These are phyloP conservation scores for Teunomyces pallodes DNA, from an alignment of 805 yeast species.

Conservation along the genomic window DNA sequence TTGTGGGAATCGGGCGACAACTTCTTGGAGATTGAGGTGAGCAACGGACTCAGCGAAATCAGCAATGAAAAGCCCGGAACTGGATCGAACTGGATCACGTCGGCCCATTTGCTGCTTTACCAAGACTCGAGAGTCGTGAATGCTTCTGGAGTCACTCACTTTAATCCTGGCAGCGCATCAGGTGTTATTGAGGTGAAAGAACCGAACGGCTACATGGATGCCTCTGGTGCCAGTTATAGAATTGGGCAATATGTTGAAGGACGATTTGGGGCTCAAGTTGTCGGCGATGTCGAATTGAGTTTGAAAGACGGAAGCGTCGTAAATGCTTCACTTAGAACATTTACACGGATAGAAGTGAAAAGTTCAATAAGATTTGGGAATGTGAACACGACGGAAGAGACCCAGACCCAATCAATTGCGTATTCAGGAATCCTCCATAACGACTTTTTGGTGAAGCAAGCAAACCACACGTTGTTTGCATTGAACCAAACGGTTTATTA, in stretches of 20 bases:
- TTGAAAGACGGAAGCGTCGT: slow-evolving; percentile 37
- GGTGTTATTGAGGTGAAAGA: slow-evolving; percentile 30
- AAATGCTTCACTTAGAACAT: slow-evolving; percentile 16
- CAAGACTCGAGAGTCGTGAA: slow-evolving; percentile 41
- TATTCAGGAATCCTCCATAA: not conserved
- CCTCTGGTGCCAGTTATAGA: slow-evolving; percentile 24
- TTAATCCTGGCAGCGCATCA: slow-evolving; percentile 19
- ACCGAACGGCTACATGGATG: slow-evolving; percentile 11
- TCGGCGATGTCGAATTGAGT: slow-evolving; percentile 34
- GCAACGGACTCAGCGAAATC: slow-evolving; percentile 48
- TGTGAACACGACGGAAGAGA: too few species aligned
- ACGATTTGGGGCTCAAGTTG: slow-evolving; percentile 28
- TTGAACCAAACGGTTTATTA: not conserved
- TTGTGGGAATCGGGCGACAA: slow-evolving; percentile 49
- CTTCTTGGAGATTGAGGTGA: slow-evolving; percentile 47
- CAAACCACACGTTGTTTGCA: not conserved
- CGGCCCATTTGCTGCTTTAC: slow-evolving; percentile 57
- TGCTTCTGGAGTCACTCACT: slow-evolving; percentile 37
- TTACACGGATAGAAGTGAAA: not conserved
- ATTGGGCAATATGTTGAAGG: slow-evolving; percentile 40
- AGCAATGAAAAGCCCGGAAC: slow-evolving; percentile 6
- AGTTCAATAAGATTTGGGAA: not conserved
- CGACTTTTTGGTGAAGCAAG: not conserved
- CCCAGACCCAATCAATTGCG: not conserved
- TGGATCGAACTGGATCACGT: slow-evolving; percentile 58